These are phyloP conservation scores for Suhomyces taliae DNA, from an alignment of 1,139 yeast genomes.

Conservation along the genomic window DNA sequence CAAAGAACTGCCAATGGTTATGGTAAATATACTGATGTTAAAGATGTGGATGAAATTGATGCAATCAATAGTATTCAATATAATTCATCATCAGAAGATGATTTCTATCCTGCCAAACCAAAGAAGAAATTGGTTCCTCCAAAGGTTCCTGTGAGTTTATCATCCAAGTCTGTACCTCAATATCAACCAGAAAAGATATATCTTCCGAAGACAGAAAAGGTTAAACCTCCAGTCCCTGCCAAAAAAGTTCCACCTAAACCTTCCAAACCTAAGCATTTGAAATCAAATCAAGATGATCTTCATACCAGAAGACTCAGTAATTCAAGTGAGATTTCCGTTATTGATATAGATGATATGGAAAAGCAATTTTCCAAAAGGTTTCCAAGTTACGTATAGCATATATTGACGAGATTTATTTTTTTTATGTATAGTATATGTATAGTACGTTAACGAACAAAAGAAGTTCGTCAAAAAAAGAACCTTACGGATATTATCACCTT, in stretches of 20 bases:
- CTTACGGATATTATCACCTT: too few relatives aligned
- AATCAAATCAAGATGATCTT: conserved; percentile 21
- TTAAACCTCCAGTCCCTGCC: conserved; percentile 7
- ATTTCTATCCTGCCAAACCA: not conserved
- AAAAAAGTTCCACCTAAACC: conserved; percentile 64
- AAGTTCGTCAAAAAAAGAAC: too few relatives aligned
- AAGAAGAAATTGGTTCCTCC: conserved; percentile 28
- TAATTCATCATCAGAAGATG: conserved; percentile 9
- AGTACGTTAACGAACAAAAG: not conserved
- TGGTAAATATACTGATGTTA: conserved; percentile 65
- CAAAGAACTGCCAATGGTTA: conserved; percentile 71
- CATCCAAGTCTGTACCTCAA: conserved; percentile 5
- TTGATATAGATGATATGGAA: conserved; percentile 58
- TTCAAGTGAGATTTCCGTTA: conserved; percentile 46
- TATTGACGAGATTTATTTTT: conserved; percentile 1
- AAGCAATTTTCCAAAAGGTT: conserved; percentile 52
- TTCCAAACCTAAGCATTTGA: conserved; percentile 56
- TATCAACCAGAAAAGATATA: not conserved
- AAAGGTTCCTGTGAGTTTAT: conserved; percentile 31
- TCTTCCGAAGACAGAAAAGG: conserved; percentile 1
- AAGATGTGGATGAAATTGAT: conserved; percentile 37
- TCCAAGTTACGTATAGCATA: conserved; percentile 49
- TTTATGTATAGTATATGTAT: not conserved
- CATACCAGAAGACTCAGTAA: conserved; percentile 32
- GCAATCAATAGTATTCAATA: conserved; percentile 32